These are phyloP conservation scores for Fusarium sulawesiense DNA, from an alignment of 2,329 filamentous ascomycete species.

Conservation along the genomic window DNA sequence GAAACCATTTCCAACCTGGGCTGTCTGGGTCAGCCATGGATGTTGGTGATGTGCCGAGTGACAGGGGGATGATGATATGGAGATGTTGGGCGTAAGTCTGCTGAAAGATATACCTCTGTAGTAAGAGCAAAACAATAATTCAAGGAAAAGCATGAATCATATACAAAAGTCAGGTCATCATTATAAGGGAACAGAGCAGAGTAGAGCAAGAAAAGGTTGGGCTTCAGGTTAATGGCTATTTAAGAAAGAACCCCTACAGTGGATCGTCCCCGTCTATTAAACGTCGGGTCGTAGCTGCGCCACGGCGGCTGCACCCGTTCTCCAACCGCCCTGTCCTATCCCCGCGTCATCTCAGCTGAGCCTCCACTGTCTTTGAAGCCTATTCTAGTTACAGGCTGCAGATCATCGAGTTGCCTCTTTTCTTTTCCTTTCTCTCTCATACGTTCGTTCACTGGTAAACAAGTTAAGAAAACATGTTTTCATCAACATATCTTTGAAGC, in stretches of 20 bases:
- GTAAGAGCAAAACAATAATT: background rate
- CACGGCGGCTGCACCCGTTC: conserved; percentile 31
- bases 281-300: conserved; percentile 14
- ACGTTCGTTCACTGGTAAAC: background rate
- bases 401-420: background rate
- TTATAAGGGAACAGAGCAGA: background rate
- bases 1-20: conserved; percentile 57
- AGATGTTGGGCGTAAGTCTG: background rate
- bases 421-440: background rate
- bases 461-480: background rate
- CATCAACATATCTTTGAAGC: background rate
- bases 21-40: conserved; percentile 45
- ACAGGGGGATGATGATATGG: background rate
- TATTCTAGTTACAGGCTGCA: background rate
- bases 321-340: background rate
- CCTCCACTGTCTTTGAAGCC: background rate
- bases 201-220: background rate
- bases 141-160: background rate
- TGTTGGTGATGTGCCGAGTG: background rate
- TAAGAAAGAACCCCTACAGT: background rate
- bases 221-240: background rate
- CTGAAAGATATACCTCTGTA: background rate
- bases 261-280: background rate
- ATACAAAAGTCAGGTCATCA: background rate
- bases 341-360: conserved; percentile 25